Evolutionary conservation across 768 basidiomycete genomes (phyloP).

Genomic region (Tricholoma saponaceum): DNA sequence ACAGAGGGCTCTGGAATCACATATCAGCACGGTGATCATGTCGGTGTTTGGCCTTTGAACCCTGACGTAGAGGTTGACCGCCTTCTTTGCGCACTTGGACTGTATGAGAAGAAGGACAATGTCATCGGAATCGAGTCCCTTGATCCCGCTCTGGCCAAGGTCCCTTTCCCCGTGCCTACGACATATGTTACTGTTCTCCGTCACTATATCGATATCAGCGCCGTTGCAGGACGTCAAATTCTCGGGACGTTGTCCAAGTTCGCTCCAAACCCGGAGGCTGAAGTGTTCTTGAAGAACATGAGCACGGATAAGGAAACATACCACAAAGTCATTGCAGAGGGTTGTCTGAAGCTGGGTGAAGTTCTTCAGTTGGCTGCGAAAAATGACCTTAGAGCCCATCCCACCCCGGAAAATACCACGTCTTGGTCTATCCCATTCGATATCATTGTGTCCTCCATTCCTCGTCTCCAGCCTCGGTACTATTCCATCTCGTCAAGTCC

Average conservation of each 20-base stretch:
- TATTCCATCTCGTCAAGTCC: conserved; percentile 99
- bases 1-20: conserved; percentile 94
- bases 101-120: conserved; percentile 74
- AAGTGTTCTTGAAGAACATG: conserved; percentile 66
- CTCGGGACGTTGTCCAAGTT: conserved; percentile 84
- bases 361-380: conserved; percentile 88
- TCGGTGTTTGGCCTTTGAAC: conserved; percentile 96
- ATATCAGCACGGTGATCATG: conserved; percentile 99
- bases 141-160: conserved; percentile 96
- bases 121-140: conserved; percentile 94
- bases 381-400: conserved; percentile 55
- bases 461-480: conserved; percentile 94
- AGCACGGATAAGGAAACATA: conserved; percentile 89
- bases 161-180: conserved; percentile 97
- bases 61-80: conserved; percentile 89
- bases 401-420: conserved; percentile 74
- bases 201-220: conserved; percentile 96
- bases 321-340: conserved; percentile 65
- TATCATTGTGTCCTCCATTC: conserved; percentile 88
- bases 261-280: conserved; percentile 78
- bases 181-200: conserved; percentile 91
- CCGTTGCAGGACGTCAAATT: conserved; percentile 91
- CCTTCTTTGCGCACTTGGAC: conserved; percentile 80
- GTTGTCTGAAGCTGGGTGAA: conserved; percentile 91
- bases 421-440: conserved; percentile 94